Base-by-base conservation (phyloP, 257 asterid genomes). In the Gentiana dahurica region DNA sequence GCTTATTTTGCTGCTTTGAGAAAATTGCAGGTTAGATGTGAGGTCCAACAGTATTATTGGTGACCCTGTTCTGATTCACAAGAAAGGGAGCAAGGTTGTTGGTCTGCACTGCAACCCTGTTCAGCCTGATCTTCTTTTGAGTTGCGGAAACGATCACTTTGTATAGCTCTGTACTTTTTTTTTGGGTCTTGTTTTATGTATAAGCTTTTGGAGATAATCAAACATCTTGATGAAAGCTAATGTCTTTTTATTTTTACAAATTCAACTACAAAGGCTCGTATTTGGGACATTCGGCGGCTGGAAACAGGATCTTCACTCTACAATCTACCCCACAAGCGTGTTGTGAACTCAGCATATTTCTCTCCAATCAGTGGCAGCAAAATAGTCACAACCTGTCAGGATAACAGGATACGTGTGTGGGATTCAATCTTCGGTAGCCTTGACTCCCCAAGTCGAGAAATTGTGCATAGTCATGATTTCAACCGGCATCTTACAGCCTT, bases 91-190 rank as follows among this genome's bases (percentile, higher is more conserved):
- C 80, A 91, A 91, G 77, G 96, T 91, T 54, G 90, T 93, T 59
- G 93, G 98, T 64, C 80, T 91, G 68, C 80, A 91, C 70, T 87
- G 97, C 66, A 92, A 91, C 82, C 95, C 98, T 66, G 84, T 78
- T 75, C 98, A 91, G 65, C 98, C 94, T 48, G 96, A 91, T 73
- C 86, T 91, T 58, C 79, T 87, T 57, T 55, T 91, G 74, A 87
- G 93, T 37, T 87, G 95, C 60, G 98, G 98, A 72, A 91, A 91
- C 57, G 98, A 91, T 71, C 97, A 87, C 79, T 91, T 85, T 60
- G 98, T 91, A 81, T 73, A 81, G 55, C 67, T 68, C 66, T 58
- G 39, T 64, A 4, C 33, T 52, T 5, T 54, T 57, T n/a, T 73
- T 53, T 9, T 13, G 36, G 44, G 45, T 59, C 33, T 51, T 24